Base-by-base conservation (phyloP, 805 yeast species). In the Candida namnaoensis region DNA sequence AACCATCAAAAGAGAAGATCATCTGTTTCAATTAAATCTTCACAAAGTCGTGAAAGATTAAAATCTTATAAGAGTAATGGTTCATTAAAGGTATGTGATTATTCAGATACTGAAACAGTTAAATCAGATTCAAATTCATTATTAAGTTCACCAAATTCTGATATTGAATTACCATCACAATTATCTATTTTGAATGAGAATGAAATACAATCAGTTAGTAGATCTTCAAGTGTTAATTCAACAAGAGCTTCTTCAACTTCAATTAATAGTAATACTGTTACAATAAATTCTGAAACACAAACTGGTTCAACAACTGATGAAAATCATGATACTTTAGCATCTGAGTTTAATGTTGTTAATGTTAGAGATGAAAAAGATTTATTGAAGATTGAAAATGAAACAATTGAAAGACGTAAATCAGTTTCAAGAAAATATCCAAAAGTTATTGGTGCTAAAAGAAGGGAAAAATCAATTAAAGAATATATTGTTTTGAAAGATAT, bases 391-490 rank as follows among this genome's bases (percentile, higher is more conserved):
- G 86, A 79, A 48, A 65, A 71, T 40, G 71, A 65, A 4, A 61
- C 62, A 33, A 62, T 78, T 8, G 64, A 57, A 11, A 57, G 58
- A 25, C 61, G 65, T 30, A 60, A 58, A 38, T 48, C 48, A 1
- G 49, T 49, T 2, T 73, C 82, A 1, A 48, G 46, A 44, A 23
- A 43, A 19, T 60, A 56, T 44, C 69, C 65, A 27, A 69, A 70
- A 13, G 57, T 64, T 34, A 74, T 82, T 46, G 97, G 97, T 2
- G 65, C 71, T 6, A 67, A 69, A 42, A 75, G 93, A 53, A 72
- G 96, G 41, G 78, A 73, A 19, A 86, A 86, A 57, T 76, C 78
- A 45, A 73, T 87, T 47, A 58, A 71, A 0, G 95, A 88, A 57
- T 93, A 87, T 52, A 61, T 65, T 1, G 73, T 85, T 1, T 37